Evolutionary conservation across 1,139 yeast species (phyloP).

Genomic region (Magnusiomyces sp.): DNA sequence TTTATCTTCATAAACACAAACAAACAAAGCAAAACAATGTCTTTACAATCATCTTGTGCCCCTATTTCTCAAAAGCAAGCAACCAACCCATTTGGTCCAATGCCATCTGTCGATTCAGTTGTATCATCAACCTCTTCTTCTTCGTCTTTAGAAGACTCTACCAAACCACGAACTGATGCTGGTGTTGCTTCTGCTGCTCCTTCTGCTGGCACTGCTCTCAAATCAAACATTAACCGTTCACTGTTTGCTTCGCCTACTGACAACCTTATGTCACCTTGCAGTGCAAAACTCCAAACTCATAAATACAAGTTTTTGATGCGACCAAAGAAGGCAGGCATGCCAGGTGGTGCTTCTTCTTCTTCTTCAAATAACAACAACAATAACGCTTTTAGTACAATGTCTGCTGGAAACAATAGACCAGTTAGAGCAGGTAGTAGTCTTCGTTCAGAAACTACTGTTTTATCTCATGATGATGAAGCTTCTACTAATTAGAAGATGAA

Average conservation of each 20-base stretch:
- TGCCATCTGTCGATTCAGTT: too few relatives aligned
- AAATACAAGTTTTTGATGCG: constrained; percentile 34
- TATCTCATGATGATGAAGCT: background rate
- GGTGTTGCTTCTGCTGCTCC: background rate
- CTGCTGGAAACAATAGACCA: background rate
- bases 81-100: too few relatives aligned
- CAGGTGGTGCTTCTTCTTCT: background rate
- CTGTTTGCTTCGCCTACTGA: constrained; percentile 50
- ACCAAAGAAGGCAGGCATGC: background rate
- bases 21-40: background rate
- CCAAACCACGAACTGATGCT: constrained; percentile 4
- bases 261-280: constrained; percentile 48
- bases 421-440: too few relatives aligned
- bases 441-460: background rate
- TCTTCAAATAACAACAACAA: too few relatives aligned
- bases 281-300: constrained; percentile 45
- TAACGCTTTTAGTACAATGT: background rate
- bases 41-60: too few relatives aligned
- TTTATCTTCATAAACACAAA: background rate
- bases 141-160: constrained; percentile 1
- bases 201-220: background rate
- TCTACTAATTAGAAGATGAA: background rate
- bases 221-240: too few relatives aligned
- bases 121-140: too few relatives aligned
- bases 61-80: too few relatives aligned